Base-by-base conservation (phyloP, 768 basidiomycete species). In the Sarcodon aspratus region DNA sequence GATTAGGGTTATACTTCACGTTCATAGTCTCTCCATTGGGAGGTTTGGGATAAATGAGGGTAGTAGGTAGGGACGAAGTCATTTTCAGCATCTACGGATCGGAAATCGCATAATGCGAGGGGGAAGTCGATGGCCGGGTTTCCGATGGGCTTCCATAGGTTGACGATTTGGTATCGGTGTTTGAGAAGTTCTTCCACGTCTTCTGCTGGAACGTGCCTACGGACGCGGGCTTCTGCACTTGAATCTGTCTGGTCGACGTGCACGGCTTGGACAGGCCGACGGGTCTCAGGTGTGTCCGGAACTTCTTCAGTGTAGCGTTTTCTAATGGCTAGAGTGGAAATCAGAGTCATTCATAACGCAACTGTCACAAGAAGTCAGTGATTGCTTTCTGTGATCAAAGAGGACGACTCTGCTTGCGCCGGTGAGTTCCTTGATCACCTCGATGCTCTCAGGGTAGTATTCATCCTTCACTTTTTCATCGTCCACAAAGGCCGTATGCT, bases 311-410 rank as follows among this genome's bases (percentile, higher is more conserved):
- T 69, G 38, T 66, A 61, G 31, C 60, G 67, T 17, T 71, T 66
- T 34, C 73, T 70, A 43, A 73, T 64, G 0, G 73, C 74, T 75
- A 48, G 44, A 7, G 21, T 8, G 38, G 27, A 4, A 8, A 32
- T 33, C 34, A 32, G 48, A 15, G 48, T 13, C 21, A 27, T 5
- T 27, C 21, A 5, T 27, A 27, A 27, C 3, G 21, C 21, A 27
- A 27, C 21, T 27, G 21, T 27, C 2, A 27, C 21, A 27, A 27
- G n/a, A 18, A 1, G 15, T 9, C 13, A 9, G n/a, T 15, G n/a
- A 31, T 32, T 13, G 57, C 78, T 48, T 50, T 78, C 80, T 81
- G 56, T 82, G 80, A 54, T 82, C 79, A 54, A 83, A 84, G 11
- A 81, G 61, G 53, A 69, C 55, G 37, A 72, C 62, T 34, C 59